A percentile compares a stretch with the other conserved stretches of the same genome.
These are phyloP conservation scores for Candida sithepensis DNA, from an alignment of 805 yeast genomes.

Conservation along the genomic window DNA sequence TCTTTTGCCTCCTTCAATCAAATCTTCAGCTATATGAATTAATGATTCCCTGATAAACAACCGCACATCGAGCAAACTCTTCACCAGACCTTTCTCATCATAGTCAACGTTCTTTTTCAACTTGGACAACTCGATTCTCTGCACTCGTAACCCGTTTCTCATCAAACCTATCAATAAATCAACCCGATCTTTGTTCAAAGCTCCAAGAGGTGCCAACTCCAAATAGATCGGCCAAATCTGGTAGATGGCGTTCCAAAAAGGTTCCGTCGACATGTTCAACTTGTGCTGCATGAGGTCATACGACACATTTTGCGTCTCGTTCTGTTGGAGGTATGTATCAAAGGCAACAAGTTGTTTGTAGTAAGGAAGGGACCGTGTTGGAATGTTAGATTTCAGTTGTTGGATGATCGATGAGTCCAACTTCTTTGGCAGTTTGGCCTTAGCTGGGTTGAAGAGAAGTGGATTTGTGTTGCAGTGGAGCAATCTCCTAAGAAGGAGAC, in stretches of 20 bases:
- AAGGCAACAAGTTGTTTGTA: constrained; percentile 47
- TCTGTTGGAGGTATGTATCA: constrained; percentile 42
- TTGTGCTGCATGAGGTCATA: constrained; percentile 34
- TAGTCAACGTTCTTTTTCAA: constrained; percentile 51
- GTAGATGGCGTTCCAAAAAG: constrained; percentile 50
- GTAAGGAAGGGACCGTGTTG: constrained; percentile 42
- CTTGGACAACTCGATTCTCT: constrained; percentile 48
- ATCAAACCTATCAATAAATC: constrained; percentile 45
- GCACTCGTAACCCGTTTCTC: constrained; percentile 53
- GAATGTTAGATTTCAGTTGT: constrained; percentile 6
- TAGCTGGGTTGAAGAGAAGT: not conserved
- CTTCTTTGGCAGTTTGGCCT: not conserved
- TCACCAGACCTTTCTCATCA: not conserved
- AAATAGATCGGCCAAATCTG: constrained; percentile 48
- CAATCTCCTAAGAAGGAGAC: not conserved
- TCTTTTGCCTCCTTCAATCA: not conserved
- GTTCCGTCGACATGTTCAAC: constrained; percentile 33
- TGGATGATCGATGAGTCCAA: not conserved
- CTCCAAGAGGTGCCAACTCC: constrained; percentile 43
- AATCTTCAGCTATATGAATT: constrained; percentile 13
- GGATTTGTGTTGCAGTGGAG: not conserved
- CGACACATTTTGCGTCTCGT: constrained; percentile 29
- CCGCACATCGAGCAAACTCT: not conserved
- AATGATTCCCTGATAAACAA: constrained; percentile 12
- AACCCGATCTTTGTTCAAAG: constrained; percentile 40